Evolutionary conservation across 352 stramenopile species (phyloP).

Genomic region (Plasmopara halstedii): DNA sequence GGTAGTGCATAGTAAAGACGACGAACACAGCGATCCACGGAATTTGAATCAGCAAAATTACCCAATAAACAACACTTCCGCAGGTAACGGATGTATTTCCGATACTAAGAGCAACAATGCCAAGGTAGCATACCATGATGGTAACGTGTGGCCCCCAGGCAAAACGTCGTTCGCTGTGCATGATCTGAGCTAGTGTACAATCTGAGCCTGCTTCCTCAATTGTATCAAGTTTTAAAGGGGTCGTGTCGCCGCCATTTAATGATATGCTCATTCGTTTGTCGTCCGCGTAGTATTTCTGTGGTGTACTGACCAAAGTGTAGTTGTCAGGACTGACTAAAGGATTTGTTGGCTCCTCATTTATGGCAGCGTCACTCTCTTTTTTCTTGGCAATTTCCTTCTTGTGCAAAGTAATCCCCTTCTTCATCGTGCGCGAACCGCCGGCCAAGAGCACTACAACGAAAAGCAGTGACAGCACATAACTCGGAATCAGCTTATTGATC

Average conservation of each 20-base stretch:
- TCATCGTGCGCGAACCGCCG: constrained; percentile 21
- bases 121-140: constrained; percentile 41
- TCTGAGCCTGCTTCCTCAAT: constrained; percentile 1
- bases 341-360: not conserved
- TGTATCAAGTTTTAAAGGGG: not conserved
- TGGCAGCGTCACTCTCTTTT: constrained; percentile 11
- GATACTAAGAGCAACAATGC: constrained; percentile 26
- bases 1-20: constrained; percentile 13
- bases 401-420: constrained; percentile 21
- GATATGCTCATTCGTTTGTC: constrained; percentile 13
- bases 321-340: constrained; percentile 7
- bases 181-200: constrained; percentile 11
- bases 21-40: constrained; percentile 49
- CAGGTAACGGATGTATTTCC: constrained; percentile 21
- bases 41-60: constrained; percentile 42
- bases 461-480: constrained; percentile 50
- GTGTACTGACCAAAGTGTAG: constrained; percentile 17
- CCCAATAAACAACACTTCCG: constrained; percentile 38
- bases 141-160: constrained; percentile 28
- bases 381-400: constrained; percentile 34
- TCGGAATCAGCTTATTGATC: constrained; percentile 50
- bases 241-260: not conserved
- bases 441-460: constrained; percentile 39
- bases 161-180: constrained; percentile 31
- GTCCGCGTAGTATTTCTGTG: constrained; percentile 4